These are phyloP conservation scores for Microcos paniculata DNA, from an alignment of 345 rosid genomes.

Conservation along the genomic window DNA sequence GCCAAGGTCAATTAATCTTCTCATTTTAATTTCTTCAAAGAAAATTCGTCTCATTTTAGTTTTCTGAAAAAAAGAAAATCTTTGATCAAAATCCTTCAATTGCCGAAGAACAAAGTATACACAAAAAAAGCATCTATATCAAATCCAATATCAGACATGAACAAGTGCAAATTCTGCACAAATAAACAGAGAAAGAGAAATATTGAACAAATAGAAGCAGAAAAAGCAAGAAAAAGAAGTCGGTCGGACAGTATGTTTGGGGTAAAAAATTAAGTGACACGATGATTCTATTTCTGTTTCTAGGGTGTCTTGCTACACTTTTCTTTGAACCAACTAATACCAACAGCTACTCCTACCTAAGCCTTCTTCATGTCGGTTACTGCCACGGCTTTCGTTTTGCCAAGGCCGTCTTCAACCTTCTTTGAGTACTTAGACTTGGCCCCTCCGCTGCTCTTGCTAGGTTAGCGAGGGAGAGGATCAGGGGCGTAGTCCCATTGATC, in stretches of 20 bases:
- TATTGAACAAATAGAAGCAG: no score
- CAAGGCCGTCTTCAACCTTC: slow-evolving; percentile 28
- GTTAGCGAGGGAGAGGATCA: not conserved
- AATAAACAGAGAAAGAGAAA: no score
- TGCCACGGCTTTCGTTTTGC: slow-evolving; percentile 28
- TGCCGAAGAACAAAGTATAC: no score
- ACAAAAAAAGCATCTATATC: no score
- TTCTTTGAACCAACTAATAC: slow-evolving; percentile 28
- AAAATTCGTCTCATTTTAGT: no score
- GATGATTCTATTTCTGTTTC: slow-evolving; percentile 11
- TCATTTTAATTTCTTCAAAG: no score
- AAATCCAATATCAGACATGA: no score
- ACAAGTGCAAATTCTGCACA: no score
- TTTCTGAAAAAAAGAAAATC: no score
- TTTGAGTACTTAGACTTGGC: slow-evolving; percentile 22
- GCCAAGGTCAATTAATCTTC: no score
- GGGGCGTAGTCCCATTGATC: slow-evolving; percentile 28
- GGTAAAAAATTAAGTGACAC: not conserved
- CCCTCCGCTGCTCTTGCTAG: not conserved
- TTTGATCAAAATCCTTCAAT: no score
- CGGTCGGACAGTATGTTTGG: not conserved
- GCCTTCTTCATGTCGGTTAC: slow-evolving; percentile 29
- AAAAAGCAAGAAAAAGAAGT: not conserved
- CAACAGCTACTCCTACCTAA: slow-evolving; percentile 24
- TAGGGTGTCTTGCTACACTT: slow-evolving; percentile 22